Conservation (phyloP, 805 yeast genomes). For the Kregervanrija fluxuum region DNA sequence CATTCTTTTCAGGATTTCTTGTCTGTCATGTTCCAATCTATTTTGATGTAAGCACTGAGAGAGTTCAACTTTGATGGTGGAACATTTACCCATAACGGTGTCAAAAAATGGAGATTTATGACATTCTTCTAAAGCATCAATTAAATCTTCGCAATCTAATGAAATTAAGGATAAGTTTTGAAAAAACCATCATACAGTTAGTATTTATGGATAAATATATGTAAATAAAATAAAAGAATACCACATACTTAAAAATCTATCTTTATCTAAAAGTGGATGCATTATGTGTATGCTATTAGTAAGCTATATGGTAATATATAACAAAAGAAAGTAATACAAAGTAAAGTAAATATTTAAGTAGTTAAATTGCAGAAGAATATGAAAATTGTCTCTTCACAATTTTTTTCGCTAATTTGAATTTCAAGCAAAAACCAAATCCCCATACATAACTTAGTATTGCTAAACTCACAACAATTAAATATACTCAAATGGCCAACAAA, state of each 20-base stretch:
- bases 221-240: too few relatives aligned
- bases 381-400: too few relatives aligned
- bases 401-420: too few relatives aligned
- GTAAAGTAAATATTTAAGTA: too few relatives aligned
- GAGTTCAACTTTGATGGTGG: constrained; percentile 73
- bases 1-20: constrained; percentile 43
- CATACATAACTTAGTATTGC: background rate
- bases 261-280: constrained; percentile 28
- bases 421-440: too few relatives aligned
- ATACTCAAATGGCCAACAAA: background rate
- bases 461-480: background rate
- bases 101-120: constrained; percentile 62
- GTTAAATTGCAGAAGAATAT: too few relatives aligned
- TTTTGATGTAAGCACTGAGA: constrained; percentile 75
- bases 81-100: constrained; percentile 77
- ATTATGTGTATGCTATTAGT: constrained; percentile 9
- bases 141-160: constrained; percentile 67
- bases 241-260: constrained; percentile 24
- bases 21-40: constrained; percentile 55
- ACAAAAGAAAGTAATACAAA: too few relatives aligned
- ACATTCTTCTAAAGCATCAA: constrained; percentile 85
- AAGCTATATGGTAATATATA: too few relatives aligned
- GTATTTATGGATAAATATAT: too few relatives aligned
- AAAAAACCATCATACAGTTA: background rate
- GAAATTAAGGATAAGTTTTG: background rate